Base-by-base conservation (phyloP, 208 protist genomes). In the Eutreptiella sp. region DNA sequence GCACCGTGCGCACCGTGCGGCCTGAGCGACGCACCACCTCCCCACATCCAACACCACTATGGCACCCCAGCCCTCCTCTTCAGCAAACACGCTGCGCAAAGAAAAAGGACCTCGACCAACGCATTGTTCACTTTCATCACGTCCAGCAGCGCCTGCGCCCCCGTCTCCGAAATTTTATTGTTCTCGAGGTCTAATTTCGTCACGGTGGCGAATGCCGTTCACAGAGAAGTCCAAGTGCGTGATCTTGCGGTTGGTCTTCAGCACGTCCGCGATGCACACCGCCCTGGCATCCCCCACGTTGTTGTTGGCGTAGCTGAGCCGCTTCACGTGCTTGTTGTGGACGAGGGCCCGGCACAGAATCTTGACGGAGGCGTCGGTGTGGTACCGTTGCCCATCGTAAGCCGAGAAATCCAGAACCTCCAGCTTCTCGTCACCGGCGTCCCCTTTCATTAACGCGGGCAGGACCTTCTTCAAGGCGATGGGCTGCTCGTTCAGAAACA, bases 231-330 rank as follows among this genome's bases (percentile, higher is more conserved):
- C 66, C 26, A 92, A 24, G 2, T 74, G 24, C 0, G 28, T 57
- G 11, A 94, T 29, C 16, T 73, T 73, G 23, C 23, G 24, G 68
- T 90, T 92, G 14, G 28, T 53, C 31, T 72, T 60, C n/a, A 94
- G 53, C 29, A 83, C 66, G 21, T 85, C 75, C 0, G 85, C 67
- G 9, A 94, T 54, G 63, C 60, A 79, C 21, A 53, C 24, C 0
- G 73, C 77, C 11, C 85, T 85, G 14, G 68, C 63, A 46, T 89
- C 85, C 31, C 83, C 82, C 41, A 92, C 73, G 35, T 76, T 53
- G 72, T 88, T 92, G 75, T 83, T 73, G 1, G 81, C 83, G 7
- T 89, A 62, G 57, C 86, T 82, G 16, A 91, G 54, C 54, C 32
- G 70, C 21, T 46, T 75, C 16, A 91, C 79, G 29, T 36, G 52